Percentiles rank a stretch among this genome's conserved stretches.
phyloP scores from a whole-genome alignment of 2,329 filamentous ascomycete genomes.

The Curvularia sp. region DNA sequence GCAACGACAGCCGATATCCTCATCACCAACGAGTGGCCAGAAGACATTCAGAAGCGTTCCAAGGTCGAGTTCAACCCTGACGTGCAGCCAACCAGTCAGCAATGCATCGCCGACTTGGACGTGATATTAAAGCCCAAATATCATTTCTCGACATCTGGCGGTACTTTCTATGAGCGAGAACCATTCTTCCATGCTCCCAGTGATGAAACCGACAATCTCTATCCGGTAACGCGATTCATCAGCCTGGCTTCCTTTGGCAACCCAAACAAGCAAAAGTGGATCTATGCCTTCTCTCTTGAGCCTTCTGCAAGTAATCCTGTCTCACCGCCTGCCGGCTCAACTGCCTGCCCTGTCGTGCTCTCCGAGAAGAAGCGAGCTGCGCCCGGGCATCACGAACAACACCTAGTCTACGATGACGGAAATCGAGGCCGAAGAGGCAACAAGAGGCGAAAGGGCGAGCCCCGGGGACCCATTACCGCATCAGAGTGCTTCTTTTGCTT shows the following conservation, averaged over 20 bases:
- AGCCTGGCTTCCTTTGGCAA: conserved; percentile 84
- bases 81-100: conserved; percentile 63
- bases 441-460: conserved; percentile 50
- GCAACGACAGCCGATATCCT: conserved; percentile 85
- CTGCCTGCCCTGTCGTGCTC: conserved; percentile 73
- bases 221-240: conserved; percentile 83
- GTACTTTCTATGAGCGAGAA: conserved; percentile 86
- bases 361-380: conserved; percentile 66
- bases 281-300: conserved; percentile 75
- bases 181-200: conserved; percentile 78
- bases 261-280: conserved; percentile 75
- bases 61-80: conserved; percentile 66
- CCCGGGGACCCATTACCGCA: conserved; percentile 57
- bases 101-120: conserved; percentile 79
- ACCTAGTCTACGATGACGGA: conserved; percentile 49
- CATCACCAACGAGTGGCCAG: conserved; percentile 86
- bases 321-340: conserved; percentile 72
- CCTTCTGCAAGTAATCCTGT: conserved; percentile 65
- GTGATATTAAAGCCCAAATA: conserved; percentile 86
- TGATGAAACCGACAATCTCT: conserved; percentile 59
- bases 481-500: conserved; percentile 95
- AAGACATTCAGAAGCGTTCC: conserved; percentile 73
- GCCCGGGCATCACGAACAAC: conserved; percentile 43
- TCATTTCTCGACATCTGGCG: conserved; percentile 76
- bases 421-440: conserved; percentile 47